Conservation (phyloP, 306 rosid genomes). For the Quercus alba region DNA sequence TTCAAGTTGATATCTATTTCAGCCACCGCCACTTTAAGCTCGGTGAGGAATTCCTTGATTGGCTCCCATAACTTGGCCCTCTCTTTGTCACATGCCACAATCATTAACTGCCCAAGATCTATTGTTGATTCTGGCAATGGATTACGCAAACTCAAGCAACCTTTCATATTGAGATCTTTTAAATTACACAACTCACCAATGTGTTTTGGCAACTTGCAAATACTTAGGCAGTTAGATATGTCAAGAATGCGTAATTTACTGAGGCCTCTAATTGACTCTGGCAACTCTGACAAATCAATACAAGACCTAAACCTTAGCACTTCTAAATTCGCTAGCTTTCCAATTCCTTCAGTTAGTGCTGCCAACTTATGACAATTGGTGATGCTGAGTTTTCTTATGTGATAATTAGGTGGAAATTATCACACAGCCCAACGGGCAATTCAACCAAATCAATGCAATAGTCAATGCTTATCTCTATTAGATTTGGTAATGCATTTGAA, state of each 20-base stretch:
- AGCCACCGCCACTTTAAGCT: neutral
- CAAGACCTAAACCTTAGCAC: conserved; percentile 35
- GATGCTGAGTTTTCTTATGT: conserved; percentile 28
- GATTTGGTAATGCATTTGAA: conserved; percentile 27
- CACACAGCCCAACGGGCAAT: conserved; percentile 21
- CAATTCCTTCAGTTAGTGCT: conserved; percentile 25
- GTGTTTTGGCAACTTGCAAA: conserved; percentile 25
- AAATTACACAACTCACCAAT: conserved; percentile 21
- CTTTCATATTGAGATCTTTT: conserved; percentile 20
- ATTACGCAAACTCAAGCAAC: conserved; percentile 21
- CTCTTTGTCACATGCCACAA: conserved; percentile 34
- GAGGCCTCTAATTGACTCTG: conserved; percentile 13
- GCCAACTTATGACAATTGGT: conserved; percentile 30
- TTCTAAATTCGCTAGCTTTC: conserved; percentile 20
- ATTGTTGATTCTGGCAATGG: conserved; percentile 11
- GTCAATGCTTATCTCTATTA: conserved; percentile 34
- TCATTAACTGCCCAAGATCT: conserved; percentile 8
- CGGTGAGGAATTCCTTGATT: neutral
- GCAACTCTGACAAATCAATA: conserved; percentile 12
- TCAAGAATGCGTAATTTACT: conserved; percentile 17
- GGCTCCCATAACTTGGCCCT: conserved; percentile 2
- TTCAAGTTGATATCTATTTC: conserved; percentile 27
- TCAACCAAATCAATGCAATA: conserved; percentile 28
- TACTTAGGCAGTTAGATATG: conserved; percentile 30
- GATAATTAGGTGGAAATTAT: neutral